Evolutionary conservation across 192 early-diverging fungal genomes (phyloP), one percentile per base, ranked within the genome.

Genomic region (Podochytrium sp.): DNA sequence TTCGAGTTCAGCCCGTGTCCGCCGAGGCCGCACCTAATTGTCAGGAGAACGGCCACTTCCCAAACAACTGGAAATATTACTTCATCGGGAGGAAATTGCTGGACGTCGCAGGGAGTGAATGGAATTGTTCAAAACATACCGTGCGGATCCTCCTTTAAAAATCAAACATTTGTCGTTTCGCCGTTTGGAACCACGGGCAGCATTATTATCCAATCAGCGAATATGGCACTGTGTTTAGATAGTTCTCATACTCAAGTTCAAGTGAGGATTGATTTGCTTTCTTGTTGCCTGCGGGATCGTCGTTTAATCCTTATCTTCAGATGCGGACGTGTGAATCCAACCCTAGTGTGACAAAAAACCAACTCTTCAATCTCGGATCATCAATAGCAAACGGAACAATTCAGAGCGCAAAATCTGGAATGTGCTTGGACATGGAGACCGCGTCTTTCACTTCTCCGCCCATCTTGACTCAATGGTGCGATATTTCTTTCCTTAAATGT

Each of bases 381-480:
- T n/a, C 37, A 42, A 30, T 7, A 32, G 30, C 1, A 59, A 12
- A 34, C 4, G 30, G 27, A 3, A 38, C 69, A 3, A 34, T 71
- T 60, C 56, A 57, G 25, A 71, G 38, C 39, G 37, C 38, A 18
- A 32, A 38, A 7, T 71, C 69, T 12, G 69, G 69, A 1, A 37
- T 39, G 53, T 71, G 69, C 32, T 23, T 71, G 33, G 69, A 71
- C 43, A 38, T 60, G 39, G 52, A 32, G 7, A n/a, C 69, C 18
- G 12, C 12, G 20, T 71, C 56, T 41, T 37, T 60, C 1, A 7
- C 27, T 7, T 25, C 52, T 16, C 55, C 69, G 18, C n/a, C 40
- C 3, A 4, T 42, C 20, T 10, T 59, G 40, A 43, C 38, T 4
- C 69, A 71, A 59, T 71, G 55, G 69, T 71, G 30, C 6, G 37